phyloP scores from a whole-genome alignment of 371 early-diverging fungal species.

The Funneliformis caledonium region DNA sequence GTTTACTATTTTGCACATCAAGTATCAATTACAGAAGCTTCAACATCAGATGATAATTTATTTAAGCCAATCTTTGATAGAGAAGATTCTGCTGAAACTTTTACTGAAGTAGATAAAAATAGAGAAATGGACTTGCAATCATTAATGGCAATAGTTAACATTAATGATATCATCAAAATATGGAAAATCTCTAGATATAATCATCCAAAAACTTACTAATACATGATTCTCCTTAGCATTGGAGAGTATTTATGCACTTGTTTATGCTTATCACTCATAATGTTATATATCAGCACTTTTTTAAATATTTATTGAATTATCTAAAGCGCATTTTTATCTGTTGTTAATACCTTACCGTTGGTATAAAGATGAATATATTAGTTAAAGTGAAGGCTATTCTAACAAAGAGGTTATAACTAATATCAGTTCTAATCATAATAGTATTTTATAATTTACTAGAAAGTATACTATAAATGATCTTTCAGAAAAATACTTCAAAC shows the following conservation, averaged over 20 bases:
- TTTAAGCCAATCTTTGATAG: not conserved
- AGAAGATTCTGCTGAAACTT: not conserved
- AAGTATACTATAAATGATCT: conserved; percentile 1
- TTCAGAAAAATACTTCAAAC: not conserved
- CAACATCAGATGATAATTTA: not conserved
- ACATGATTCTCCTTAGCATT: not conserved
- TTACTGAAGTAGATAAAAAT: not conserved
- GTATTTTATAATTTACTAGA: not conserved
- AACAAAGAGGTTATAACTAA: not conserved
- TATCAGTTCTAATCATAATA: not conserved
- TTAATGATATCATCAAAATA: not conserved
- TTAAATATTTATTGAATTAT: not conserved
- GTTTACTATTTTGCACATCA: no score
- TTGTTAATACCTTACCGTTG: not conserved
- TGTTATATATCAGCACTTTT: not conserved
- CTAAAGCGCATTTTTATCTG: not conserved
- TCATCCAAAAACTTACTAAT: not conserved
- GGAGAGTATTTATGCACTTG: not conserved
- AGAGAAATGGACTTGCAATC: not conserved
- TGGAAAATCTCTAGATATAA: not conserved
- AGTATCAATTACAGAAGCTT: no score
- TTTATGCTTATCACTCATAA: not conserved
- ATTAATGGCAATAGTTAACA: not conserved
- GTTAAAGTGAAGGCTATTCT: not conserved
- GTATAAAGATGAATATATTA: not conserved